Evolutionary conservation across 106 monocot genomes (phyloP), one percentile per base, ranked within the genome.

Genomic region (Allium fistulosum): DNA sequence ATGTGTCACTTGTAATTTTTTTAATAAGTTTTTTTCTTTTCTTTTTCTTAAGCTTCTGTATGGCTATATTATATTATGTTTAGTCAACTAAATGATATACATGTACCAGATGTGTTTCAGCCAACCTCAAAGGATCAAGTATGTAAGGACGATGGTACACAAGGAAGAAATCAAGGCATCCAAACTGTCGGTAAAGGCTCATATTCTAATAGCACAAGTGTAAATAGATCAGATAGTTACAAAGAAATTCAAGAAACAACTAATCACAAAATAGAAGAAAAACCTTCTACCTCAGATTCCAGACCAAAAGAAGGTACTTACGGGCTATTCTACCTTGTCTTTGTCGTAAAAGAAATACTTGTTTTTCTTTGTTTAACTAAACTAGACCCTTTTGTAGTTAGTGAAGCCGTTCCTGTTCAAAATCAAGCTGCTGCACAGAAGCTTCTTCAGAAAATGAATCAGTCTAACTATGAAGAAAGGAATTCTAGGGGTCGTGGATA

Each of bases 341-440:
- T 15, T 2, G 59, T 12, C 16, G 47, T 63, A 0, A 4, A 8
- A 0, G 37, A 22, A 18, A 8, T 37, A 9, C 16, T 48, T 69
- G 51, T 67, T 52, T 51, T 67, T 22, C 12, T 67, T 66, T 67
- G 26, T 67, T 22, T 26, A 59, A 4, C 49, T 48, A n/a, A 3
- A 37, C 49, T 16, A 49, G 51, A 71, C 17, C 22, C 60, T 51
- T 57, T 12, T 49, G 26, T 63, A 97, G 97, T 79, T 26, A 82
- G 84, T 57, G 92, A 97, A 77, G 88, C 78, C 53, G 72, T 84
- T 69, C 97, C 97, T 11, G 80, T 97, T 65, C 97, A 97, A 71
- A 97, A 97, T 80, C 97, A 97, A 84, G 97, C 89, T 70, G 92
- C 97, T 72, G 76, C 97, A 11, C 88, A 90, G 75, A 97, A 97